phyloP scores from a whole-genome alignment of 805 yeast species.

The Brettanomyces bruxellensis region DNA sequence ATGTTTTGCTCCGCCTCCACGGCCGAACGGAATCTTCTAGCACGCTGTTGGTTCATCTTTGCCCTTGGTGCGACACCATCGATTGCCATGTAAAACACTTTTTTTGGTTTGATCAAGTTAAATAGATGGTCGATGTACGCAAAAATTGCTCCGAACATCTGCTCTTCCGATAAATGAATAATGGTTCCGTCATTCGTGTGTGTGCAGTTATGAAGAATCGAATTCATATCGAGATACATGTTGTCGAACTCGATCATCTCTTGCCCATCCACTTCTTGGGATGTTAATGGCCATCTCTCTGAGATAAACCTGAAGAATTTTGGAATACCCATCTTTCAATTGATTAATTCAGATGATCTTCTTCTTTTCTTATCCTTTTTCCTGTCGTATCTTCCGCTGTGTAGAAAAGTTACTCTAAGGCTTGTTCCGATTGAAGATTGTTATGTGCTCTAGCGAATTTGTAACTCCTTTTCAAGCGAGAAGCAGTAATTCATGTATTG shows the following conservation, averaged over 20 bases:
- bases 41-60: conserved; percentile 95
- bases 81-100: conserved; percentile 89
- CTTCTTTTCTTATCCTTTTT: not conserved
- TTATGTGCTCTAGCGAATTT: too few species aligned
- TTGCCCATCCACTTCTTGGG: conserved; percentile 71
- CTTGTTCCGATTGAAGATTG: too few species aligned
- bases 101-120: conserved; percentile 75
- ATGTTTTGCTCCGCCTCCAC: conserved; percentile 79
- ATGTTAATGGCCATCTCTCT: conserved; percentile 97
- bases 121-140: conserved; percentile 91
- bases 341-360: not conserved
- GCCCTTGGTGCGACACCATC: conserved; percentile 99
- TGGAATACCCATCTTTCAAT: conserved; percentile 75
- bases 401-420: too few species aligned
- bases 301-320: conserved; percentile 94
- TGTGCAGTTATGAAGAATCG: conserved; percentile 89
- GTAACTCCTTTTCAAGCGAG: too few species aligned
- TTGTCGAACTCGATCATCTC: conserved; percentile 93
- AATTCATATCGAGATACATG: conserved; percentile 93
- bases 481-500: too few species aligned
- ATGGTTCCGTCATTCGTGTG: conserved; percentile 67
- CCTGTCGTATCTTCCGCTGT: too few species aligned
- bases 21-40: conserved; percentile 92
- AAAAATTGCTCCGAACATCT: conserved; percentile 86
- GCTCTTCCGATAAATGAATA: conserved; percentile 71